Percentiles rank a stretch among this genome's conserved stretches.
Evolutionary conservation across 2,329 filamentous ascomycete species (phyloP).

Genomic region (Colletotrichum cuscutae): DNA sequence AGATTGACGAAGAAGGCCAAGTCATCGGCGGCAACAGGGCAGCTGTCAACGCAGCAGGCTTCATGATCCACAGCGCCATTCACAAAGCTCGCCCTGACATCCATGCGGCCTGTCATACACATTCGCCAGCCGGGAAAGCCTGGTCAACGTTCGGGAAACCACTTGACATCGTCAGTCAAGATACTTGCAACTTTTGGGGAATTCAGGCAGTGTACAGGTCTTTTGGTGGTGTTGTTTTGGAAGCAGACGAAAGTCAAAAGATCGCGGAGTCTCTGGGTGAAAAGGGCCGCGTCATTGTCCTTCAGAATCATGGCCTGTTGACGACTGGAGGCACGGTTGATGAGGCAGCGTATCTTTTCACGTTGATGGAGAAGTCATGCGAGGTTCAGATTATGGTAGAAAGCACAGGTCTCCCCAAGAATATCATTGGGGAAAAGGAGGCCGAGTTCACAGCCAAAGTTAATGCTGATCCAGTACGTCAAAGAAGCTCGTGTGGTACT

Average conservation of each 20-base stretch:
- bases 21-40: slow-evolving; percentile 68
- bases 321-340: slow-evolving; percentile 73
- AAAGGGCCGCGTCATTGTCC: slow-evolving; percentile 62
- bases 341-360: slow-evolving; percentile 73
- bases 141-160: slow-evolving; percentile 68
- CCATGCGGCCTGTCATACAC: slow-evolving; percentile 70
- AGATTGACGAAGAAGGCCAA: slow-evolving; percentile 67
- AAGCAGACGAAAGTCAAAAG: slow-evolving; percentile 66
- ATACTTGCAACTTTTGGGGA: slow-evolving; percentile 65
- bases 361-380: slow-evolving; percentile 44
- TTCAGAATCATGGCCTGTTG: slow-evolving; percentile 73
- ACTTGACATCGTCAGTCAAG: slow-evolving; percentile 72
- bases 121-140: slow-evolving; percentile 68
- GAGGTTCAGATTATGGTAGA: slow-evolving; percentile 47
- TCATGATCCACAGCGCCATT: slow-evolving; percentile 70
- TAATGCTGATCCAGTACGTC: slow-evolving; percentile 43
- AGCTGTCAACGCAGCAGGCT: slow-evolving; percentile 69
- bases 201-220: slow-evolving; percentile 69
- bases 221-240: slow-evolving; percentile 72
- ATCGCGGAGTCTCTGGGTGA: slow-evolving; percentile 68
- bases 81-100: slow-evolving; percentile 69
- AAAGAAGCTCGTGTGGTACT: neutral
- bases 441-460: slow-evolving; percentile 50
- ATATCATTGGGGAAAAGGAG: slow-evolving; percentile 48
- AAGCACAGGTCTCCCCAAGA: slow-evolving; percentile 40